Evolutionary conservation across 768 basidiomycete species (phyloP), one percentile per base, ranked within the genome.

Genomic region (Leucosporidium yakuticum): DNA sequence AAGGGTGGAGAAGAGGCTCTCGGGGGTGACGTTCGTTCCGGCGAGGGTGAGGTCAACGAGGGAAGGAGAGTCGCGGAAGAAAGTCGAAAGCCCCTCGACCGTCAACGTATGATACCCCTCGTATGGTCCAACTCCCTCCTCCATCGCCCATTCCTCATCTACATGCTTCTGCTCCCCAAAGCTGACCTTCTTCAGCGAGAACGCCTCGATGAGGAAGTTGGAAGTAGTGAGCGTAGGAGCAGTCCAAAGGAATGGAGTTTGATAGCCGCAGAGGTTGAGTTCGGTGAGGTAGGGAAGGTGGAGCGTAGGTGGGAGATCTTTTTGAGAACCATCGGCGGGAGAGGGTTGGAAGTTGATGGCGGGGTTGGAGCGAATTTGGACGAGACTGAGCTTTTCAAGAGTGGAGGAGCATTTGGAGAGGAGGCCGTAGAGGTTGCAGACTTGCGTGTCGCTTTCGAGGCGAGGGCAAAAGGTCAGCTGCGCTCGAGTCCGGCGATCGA

Each of bases 361-460:
- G 2, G 55, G 36, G 23, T 64, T 63, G 12, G 63, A 19, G 0
- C 39, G 6, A 6, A 63, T 60, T 8, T 34, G 6, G 4, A 49
- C 50, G 5, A 65, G 70, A 25, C 20, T 23, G 20, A 71, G 67
- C 6, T 21, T 31, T 39, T 62, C 27, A 47, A 65, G 60, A 9
- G 49, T 60, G 25, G 21, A 0, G 0, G 63, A 51, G 25, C 50
- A 57, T 39, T 55, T 63, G 44, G 12, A 29, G n/a, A 71, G 61
- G 4, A 71, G 29, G 3, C 63, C 67, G 61, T 59, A 60, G 4
- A 71, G 61, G 60, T 67, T 68, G 20, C 21, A 21, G 34, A 56
- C 54, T n/a, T 31, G 48, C 32, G 62, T 47, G 19, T 58, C 15
- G 63, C 66, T 67, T n/a, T 27, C 31, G 27, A 4, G 25, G 15